A percentile compares a stretch with the other conserved stretches of the same genome.
Evolutionary conservation across 73 alveolate species (phyloP).

Genomic region (Blepharisma stoltei): DNA sequence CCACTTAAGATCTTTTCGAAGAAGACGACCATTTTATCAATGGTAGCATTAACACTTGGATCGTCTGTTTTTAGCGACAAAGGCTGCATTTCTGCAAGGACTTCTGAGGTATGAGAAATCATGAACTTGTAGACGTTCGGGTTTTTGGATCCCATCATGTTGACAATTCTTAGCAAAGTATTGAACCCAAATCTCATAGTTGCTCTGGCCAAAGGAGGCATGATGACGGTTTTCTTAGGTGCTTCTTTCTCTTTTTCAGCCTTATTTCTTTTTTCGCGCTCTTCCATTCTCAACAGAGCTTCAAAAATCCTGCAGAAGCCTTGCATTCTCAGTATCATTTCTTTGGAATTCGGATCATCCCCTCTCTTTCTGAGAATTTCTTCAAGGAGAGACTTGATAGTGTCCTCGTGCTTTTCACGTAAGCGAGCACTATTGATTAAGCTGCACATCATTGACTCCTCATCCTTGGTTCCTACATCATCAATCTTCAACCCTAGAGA

Average conservation of each 20-base stretch:
- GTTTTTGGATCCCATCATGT: background rate
- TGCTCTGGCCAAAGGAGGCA: background rate
- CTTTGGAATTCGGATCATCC: background rate
- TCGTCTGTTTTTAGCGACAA: background rate
- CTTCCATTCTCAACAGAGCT: background rate
- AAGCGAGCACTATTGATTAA: background rate
- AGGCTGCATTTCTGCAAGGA: conserved; percentile 11
- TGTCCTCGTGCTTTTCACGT: conserved; percentile 24
- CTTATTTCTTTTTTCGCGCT: background rate
- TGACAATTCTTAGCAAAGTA: background rate
- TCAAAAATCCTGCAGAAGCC: background rate
- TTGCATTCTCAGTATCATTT: background rate
- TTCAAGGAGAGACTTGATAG: conserved; percentile 1
- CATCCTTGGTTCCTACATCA: background rate
- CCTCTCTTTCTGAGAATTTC: conserved; percentile 30
- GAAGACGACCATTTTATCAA: background rate
- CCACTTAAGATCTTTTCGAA: conserved; percentile 9
- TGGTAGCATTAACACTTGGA: background rate
- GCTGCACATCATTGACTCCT: conserved; percentile 17
- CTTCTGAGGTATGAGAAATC: conserved; percentile 20
- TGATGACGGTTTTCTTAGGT: background rate
- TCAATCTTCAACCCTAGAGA: background rate
- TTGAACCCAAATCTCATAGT: background rate
- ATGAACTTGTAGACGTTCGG: background rate
- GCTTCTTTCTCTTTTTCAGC: background rate